A percentile compares a stretch with the other conserved stretches of the same genome.
phyloP scores from a whole-genome alignment of 768 basidiomycete species.

The Leccinum truebloodii region DNA sequence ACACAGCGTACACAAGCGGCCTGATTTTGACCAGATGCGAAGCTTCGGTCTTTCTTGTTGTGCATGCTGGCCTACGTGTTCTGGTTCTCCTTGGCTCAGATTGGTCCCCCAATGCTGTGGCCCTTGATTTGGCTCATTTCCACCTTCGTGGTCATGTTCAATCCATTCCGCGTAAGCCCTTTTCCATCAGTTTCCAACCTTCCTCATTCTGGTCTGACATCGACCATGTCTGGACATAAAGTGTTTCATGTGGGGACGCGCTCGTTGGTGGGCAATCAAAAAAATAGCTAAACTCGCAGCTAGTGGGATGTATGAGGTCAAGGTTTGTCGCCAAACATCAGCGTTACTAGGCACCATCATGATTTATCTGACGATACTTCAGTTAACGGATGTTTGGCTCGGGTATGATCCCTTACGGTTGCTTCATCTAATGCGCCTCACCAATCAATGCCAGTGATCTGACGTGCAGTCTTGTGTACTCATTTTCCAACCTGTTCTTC shows the following conservation, averaged over 20 bases:
- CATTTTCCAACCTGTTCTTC: conserved; percentile 70
- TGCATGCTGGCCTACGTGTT: conserved; percentile 75
- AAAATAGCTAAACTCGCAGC: conserved; percentile 61
- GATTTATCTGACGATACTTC: conserved; percentile 7
- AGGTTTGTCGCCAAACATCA: conserved; percentile 45
- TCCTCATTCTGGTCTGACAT: background rate
- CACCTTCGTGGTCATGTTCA: conserved; percentile 56
- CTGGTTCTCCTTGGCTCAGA: conserved; percentile 75
- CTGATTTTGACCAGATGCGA: conserved; percentile 4
- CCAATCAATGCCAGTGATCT: conserved; percentile 57
- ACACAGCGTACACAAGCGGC: conserved; percentile 7
- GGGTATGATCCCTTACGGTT: conserved; percentile 48
- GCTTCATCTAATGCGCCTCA: conserved; percentile 8
- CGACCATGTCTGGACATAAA: conserved; percentile 40
- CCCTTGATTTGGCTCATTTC: conserved; percentile 81
- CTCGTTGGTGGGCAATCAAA: conserved; percentile 79
- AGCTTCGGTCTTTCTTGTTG: conserved; percentile 80
- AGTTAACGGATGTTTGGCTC: conserved; percentile 91
- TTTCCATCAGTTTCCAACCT: background rate
- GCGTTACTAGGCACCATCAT: background rate
- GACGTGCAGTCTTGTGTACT: conserved; percentile 77
- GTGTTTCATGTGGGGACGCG: conserved; percentile 37
- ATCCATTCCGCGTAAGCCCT: conserved; percentile 69
- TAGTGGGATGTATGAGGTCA: conserved; percentile 72
- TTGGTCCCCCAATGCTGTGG: conserved; percentile 76